Evolutionary conservation across 495 filamentous ascomycete species (phyloP), one percentile per base, ranked within the genome.

Genomic region (Venustampulla echinocandica): DNA sequence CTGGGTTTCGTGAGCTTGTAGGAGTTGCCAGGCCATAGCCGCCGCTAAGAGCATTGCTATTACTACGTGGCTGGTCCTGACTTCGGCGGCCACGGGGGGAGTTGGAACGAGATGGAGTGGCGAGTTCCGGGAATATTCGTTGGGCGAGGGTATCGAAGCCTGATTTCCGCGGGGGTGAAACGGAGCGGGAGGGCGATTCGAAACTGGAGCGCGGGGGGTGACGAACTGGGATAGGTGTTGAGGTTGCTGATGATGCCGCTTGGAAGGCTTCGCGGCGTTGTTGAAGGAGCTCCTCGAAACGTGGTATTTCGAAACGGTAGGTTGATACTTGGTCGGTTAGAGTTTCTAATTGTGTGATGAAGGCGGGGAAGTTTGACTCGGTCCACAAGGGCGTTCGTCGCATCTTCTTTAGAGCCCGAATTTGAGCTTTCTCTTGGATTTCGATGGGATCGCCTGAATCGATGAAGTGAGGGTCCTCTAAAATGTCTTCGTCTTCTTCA

Each of bases 221-320:
- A 27, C 61, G 55, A 39, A 59, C 39, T 58, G 54, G 18, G 56
- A 54, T 49, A 68, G 57, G 53, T 1, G 50, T 54, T 7, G 44
- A 23, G 2, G 17, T 40, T 27, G 41, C 41, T 10, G 53, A 51
- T 4, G 53, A 47, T 4, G 53, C 79, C 3, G 79, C 75, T 49
- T 79, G 73, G 56, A 85, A 83, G 1, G 75, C 71, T 43, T 79
- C 75, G 15, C 82, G 77, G 13, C 85, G 80, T 50, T 86, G 82
- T 35, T 83, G 75, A 20, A 92, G 64, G 6, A 88, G 71, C 18
- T 84, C 77, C 47, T 90, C 81, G 55, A 92, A 88, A 22, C 87
- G 77, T 0, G 84, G 77, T 2, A 92, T 69, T 9, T 82, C 76
- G n/a, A 69, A 63, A 33, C 80, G 74, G 65, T 84, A 87, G 2